Evolutionary conservation across 2,329 filamentous ascomycete species (phyloP), one percentile per base, ranked within the genome.

Genomic region (Pezicula radicicola): DNA sequence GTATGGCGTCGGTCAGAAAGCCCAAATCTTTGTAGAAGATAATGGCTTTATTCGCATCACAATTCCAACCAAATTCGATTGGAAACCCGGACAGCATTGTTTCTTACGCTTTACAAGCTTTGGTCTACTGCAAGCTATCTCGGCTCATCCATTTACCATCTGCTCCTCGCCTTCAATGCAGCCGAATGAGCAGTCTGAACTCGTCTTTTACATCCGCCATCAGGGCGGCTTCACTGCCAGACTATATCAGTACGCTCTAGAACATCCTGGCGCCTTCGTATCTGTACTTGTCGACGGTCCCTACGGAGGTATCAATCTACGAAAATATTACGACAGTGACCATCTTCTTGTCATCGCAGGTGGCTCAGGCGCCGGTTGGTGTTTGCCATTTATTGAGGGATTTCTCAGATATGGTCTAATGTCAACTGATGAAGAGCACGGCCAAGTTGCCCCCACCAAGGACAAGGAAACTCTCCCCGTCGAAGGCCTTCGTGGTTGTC

Each of bases 51-150:
- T 79, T 6, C 68, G 70, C 19, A 65, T 80, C 43, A 67, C 61
- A 1, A 70, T 81, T 25, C 69, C 72, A 2, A 73, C 72, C 2
- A 66, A 68, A 6, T 70, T 73, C 16, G 59, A 61, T 9, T 66
- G 63, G 60, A 54, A 50, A 75, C 53, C 82, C 79, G 67, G 85
- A 81, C 74, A 87, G 79, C 63, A 87, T 83, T 82, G 84, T 79
- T 60, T 59, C 51, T 39, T 67, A 9, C 61, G 64, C 30, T 59
- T 67, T 19, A 61, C 58, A 13, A 30, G 46, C 15, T 45, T 67
- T 4, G 49, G 48, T 21, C 8, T 44, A 27, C 7, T 49, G 18
- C 43, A 65, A 1, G 60, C 58, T 25, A 2, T 84, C 80, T 79
- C 60, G 55, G 63, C 59, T 50, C 64, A 66, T 52, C 65, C 65